Evolutionary conservation across 1,284 basidiomycete species (phyloP).

Genomic region (Waitea zeae): DNA sequence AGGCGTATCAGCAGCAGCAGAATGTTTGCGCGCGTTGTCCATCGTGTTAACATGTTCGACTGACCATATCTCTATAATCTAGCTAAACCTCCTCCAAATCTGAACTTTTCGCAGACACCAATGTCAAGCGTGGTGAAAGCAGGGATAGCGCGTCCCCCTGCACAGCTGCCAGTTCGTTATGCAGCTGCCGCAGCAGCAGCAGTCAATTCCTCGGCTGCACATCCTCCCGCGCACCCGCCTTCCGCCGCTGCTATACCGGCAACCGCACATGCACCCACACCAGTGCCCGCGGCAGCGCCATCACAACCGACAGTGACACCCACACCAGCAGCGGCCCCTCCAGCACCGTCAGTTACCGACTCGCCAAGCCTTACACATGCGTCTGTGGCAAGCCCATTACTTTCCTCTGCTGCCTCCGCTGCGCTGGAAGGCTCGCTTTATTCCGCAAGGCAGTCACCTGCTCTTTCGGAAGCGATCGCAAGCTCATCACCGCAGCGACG

Average conservation of each 20-base stretch:
- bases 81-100: conserved; percentile 64
- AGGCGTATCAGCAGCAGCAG: conserved; percentile 29
- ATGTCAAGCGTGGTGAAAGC: conserved; percentile 67
- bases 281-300: conserved; percentile 20
- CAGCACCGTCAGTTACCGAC: no score
- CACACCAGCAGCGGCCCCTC: conserved; percentile 16
- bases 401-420: conserved; percentile 63
- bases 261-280: conserved; percentile 15
- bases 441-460: conserved; percentile 44
- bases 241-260: conserved; percentile 12
- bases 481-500: conserved; percentile 38
- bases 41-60: not conserved
- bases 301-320: conserved; percentile 13
- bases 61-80: conserved; percentile 10
- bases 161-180: conserved; percentile 70
- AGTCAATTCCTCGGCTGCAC: conserved; percentile 18
- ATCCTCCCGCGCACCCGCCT: conserved; percentile 2
- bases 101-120: conserved; percentile 66
- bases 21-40: conserved; percentile 19
- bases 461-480: conserved; percentile 44
- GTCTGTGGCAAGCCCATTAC: conserved; percentile 60
- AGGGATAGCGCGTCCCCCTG: conserved; percentile 28
- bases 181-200: conserved; percentile 85
- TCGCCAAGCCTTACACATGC: conserved; percentile 70
- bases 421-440: conserved; percentile 57